These are phyloP conservation scores for Psilocybe azurescens DNA, from an alignment of 768 basidiomycete genomes.

Conservation along the genomic window DNA sequence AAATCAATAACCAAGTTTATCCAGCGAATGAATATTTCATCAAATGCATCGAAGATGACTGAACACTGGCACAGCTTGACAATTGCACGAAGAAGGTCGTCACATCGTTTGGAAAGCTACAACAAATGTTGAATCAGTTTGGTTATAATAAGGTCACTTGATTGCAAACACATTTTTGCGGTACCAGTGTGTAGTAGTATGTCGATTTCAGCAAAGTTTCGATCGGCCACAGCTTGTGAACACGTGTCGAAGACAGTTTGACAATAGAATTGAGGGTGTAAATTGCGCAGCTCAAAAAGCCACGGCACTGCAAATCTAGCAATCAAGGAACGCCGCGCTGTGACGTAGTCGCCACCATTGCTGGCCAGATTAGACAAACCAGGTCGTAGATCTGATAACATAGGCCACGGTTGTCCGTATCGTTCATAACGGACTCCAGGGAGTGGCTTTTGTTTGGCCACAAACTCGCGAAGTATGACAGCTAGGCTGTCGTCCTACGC, in stretches of 20 bases:
- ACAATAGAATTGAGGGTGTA: constrained; percentile 58
- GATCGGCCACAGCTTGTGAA: constrained; percentile 44
- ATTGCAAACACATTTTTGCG: constrained; percentile 7
- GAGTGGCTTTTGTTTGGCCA: constrained; percentile 58
- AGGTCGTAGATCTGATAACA: constrained; percentile 38
- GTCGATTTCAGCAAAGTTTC: constrained; percentile 1
- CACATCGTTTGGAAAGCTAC: constrained; percentile 34
- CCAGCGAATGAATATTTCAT: constrained; percentile 65
- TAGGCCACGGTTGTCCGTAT: constrained; percentile 63
- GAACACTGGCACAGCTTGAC: constrained; percentile 57
- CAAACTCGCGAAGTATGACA: constrained; percentile 68
- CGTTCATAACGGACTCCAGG: constrained; percentile 65
- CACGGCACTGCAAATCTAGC: constrained; percentile 65
- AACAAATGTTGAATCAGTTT: constrained; percentile 1
- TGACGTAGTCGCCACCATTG: constrained; percentile 76
- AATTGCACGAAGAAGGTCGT: constrained; percentile 54
- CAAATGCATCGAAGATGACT: constrained; percentile 61
- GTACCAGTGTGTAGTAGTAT: not conserved
- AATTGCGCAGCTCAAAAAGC: constrained; percentile 72
- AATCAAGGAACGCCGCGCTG: constrained; percentile 58
- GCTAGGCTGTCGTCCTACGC: constrained; percentile 70
- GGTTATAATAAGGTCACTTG: not conserved
- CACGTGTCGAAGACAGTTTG: constrained; percentile 58
- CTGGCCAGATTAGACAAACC: constrained; percentile 44
- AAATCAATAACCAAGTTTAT: constrained; percentile 48